Conservation (phyloP, 257 asterid species). For the Schizonepeta tenuifolia region DNA sequence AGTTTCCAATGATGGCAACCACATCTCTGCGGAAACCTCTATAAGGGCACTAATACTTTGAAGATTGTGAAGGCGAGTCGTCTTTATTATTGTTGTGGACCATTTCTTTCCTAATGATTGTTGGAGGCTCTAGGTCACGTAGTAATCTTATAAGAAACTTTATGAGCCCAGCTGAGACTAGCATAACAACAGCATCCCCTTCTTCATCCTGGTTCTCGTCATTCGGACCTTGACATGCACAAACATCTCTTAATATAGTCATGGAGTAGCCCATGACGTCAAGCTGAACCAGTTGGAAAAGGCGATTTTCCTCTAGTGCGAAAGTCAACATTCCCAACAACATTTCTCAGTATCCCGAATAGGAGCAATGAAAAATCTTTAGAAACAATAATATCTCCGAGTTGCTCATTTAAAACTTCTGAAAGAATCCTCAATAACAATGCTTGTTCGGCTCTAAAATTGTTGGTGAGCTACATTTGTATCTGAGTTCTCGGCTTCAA, state of each 20-base stretch:
- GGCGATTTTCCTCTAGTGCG: conserved; percentile 44
- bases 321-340: conserved; percentile 48
- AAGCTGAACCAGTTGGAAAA: conserved; percentile 68
- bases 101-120: conserved; percentile 56
- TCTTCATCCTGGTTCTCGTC: conserved; percentile 33
- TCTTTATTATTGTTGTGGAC: conserved; percentile 33
- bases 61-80: conserved; percentile 29
- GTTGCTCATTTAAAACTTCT: conserved; percentile 52
- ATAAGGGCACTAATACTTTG: conserved; percentile 64
- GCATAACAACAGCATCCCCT: conserved; percentile 43
- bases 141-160: conserved; percentile 61
- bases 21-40: conserved; percentile 82
- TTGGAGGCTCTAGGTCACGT: conserved; percentile 72
- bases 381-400: conserved; percentile 46
- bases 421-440: conserved; percentile 60
- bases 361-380: conserved; percentile 46
- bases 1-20: conserved; percentile 73
- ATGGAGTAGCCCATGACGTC: conserved; percentile 76
- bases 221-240: conserved; percentile 50
- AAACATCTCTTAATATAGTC: conserved; percentile 68
- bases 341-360: conserved; percentile 51
- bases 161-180: conserved; percentile 65
- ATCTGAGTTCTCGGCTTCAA: conserved; percentile 24
- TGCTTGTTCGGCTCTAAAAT: conserved; percentile 57
- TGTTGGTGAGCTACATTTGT: conserved; percentile 26